Evolutionary conservation across 345 rosid genomes (phyloP), one percentile per base, ranked within the genome.

Genomic region (Corchorus capsularis): DNA sequence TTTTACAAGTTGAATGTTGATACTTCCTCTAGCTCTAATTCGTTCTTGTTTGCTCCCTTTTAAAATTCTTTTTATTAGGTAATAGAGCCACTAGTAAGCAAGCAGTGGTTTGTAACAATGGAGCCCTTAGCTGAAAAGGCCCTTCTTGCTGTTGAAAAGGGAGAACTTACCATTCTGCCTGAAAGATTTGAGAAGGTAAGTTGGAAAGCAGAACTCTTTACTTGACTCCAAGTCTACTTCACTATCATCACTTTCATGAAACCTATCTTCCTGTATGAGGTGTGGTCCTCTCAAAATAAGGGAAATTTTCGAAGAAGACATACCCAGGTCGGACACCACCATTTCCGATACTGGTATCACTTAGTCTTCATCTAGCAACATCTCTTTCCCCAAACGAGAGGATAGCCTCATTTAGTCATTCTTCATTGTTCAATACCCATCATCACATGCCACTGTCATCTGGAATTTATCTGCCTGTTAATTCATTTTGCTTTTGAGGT

Each of bases 81-180:
- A 78, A 90, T 95, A 78, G 99, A 95, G 85, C 99, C 99, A 75
- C 81, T 95, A 73, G 90, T 95, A 53, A 95, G 99, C 79, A 91
- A 93, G 85, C 99, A 95, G 78, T 95, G 99, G 98, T 95, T 95
- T 86, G 93, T 95, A 77, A 86, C 91, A 69, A 95, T 91, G 98
- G 96, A 95, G 64, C 89, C 97, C 79, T 78, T 93, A 82, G 99
- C 99, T 75, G 97, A 91, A 83, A 95, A 93, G 86, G 99, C 98
- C 63, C 98, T 95, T 86, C 88, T 17, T 66, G 98, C 93, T 8
- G 99, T 95, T 83, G 91, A 93, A 54, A 84, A 85, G 49, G 92
- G 97, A 53, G 89, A 93, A 56, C 56, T 95, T 69, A 87, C 90
- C 69, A 90, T 95, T 72, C 75, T 90, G 78, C 99, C 99, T 61